Percentiles rank a stretch among this genome's conserved stretches.
These are phyloP conservation scores for Knoxia roxburghii DNA, from an alignment of 257 asterid genomes.

Conservation along the genomic window DNA sequence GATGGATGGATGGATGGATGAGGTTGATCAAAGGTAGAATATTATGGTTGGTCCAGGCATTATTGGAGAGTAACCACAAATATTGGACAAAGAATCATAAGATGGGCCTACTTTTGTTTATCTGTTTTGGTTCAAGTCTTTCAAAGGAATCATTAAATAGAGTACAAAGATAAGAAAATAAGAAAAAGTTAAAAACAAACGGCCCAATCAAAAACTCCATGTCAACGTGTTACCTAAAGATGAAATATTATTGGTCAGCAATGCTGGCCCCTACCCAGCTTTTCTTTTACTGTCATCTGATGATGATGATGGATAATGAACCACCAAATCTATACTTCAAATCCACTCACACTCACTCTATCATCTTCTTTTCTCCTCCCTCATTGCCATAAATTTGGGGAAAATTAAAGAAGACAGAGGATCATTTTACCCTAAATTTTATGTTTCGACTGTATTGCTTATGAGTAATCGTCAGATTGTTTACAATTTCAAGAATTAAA, in stretches of 20 bases:
- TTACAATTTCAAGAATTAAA: too few species aligned
- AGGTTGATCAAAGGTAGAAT: too few species aligned
- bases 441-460: too few species aligned
- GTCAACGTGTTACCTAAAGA: constrained; percentile 57
- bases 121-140: not conserved
- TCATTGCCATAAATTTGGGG: constrained; percentile 23
- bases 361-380: constrained; percentile 5
- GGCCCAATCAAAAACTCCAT: constrained; percentile 33
- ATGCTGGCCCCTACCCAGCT: constrained; percentile 36
- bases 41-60: constrained; percentile 3
- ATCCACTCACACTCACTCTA: not conserved
- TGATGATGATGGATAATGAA: too few species aligned
- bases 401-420: too few species aligned
- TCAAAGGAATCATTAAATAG: constrained; percentile 5
- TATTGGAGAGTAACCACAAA: constrained; percentile 7
- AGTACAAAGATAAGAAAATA: too few species aligned
- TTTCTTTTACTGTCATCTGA: not conserved
- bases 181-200: constrained; percentile 17
- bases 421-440: too few species aligned
- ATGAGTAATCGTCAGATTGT: too few species aligned
- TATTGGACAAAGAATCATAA: constrained; percentile 15
- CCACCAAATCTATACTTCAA: not conserved
- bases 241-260: constrained; percentile 31
- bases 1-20: too few species aligned
- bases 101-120: not conserved